Base-by-base conservation (phyloP, 2,329 filamentous ascomycete genomes). In the Plectosphaerella plurivora region DNA sequence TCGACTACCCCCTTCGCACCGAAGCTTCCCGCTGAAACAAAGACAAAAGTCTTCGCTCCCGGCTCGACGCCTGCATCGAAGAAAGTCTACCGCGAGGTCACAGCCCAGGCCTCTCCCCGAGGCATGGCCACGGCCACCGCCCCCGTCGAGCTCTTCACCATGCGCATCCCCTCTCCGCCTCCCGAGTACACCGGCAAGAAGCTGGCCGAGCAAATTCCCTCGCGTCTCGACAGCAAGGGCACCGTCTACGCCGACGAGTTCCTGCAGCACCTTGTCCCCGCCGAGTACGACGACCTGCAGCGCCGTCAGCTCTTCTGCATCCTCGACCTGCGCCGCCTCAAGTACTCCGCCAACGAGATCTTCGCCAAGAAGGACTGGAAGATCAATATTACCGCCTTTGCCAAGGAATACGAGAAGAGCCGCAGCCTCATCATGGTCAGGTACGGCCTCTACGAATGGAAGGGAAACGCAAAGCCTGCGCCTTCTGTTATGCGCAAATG, bases 361-460 rank as follows among this genome's bases (percentile, higher is more conserved):
- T 84, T 84, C 53, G 62, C 68, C 16, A 79, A 76, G 62, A 84
- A 84, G 63, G 80, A 82, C 57, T 84, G 81, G 81, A 82, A 81
- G 65, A 65, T 84, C 50, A 84, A 84, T 57, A 76, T 84, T 16
- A 64, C 79, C 57, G 84, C 83, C 63, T 84, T 84, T 53, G 80
- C 81, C 39, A 84, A 83, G 63, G 81, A 84, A 63, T 84, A 82
- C 55, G 81, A 84, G 63, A 84, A 84, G 70, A 84, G 80, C 61
- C 73, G 81, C 47, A 81, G 79, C 58, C 68, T 84, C 44, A 83
- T 84, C 53, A 76, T 84, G 66, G 62, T 84, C 52, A 78, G 81
- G 47, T 84, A 84, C 55, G 81, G 81, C 2, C 73, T 84, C 2
- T 84, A 84, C 60, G 78, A 83, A 60, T 84, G 84, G 68, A 82